Evolutionary conservation across 768 basidiomycete species (phyloP).

Genomic region (Tricholoma saponaceum): DNA sequence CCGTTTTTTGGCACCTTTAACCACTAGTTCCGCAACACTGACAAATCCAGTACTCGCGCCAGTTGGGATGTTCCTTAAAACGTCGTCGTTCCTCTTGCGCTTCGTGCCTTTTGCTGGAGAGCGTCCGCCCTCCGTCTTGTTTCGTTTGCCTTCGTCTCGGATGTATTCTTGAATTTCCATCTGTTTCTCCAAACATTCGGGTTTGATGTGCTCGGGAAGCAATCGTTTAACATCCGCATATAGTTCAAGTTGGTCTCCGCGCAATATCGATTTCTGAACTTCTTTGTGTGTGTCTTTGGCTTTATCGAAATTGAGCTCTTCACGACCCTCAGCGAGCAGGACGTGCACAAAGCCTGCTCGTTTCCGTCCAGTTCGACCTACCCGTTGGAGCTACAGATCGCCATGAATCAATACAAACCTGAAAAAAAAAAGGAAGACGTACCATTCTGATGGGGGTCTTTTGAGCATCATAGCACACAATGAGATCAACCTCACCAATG

Average conservation of each 20-base stretch:
- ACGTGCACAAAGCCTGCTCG: slow-evolving; percentile 88
- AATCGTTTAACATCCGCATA: slow-evolving; percentile 91
- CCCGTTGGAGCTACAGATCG: slow-evolving; percentile 76
- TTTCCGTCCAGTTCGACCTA: slow-evolving; percentile 94
- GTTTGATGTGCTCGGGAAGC: slow-evolving; percentile 73
- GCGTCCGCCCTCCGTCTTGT: slow-evolving; percentile 27
- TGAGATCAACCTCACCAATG: slow-evolving; percentile 95
- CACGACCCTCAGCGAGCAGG: slow-evolving; percentile 84
- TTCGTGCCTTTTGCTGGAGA: slow-evolving; percentile 41
- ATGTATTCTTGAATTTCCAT: slow-evolving; percentile 81
- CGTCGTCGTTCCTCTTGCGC: slow-evolving; percentile 67
- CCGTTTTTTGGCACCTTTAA: slow-evolving; percentile 45
- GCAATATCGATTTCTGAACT: slow-evolving; percentile 84
- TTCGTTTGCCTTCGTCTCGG: slow-evolving; percentile 42
- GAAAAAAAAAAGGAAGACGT: slow-evolving; percentile 18
- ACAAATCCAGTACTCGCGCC: slow-evolving; percentile 75
- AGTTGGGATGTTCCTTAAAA: slow-evolving; percentile 65
- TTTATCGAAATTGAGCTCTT: slow-evolving; percentile 86
- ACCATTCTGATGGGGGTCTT: slow-evolving; percentile 98
- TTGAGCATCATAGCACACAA: slow-evolving; percentile 94
- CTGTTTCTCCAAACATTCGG: slow-evolving; percentile 70
- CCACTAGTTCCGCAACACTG: slow-evolving; percentile 56
- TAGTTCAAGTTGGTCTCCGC: slow-evolving; percentile 83
- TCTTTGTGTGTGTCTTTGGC: slow-evolving; percentile 83
- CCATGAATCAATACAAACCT: neutral